Base-by-base conservation (phyloP, 2,329 filamentous ascomycete species). In the Monosporascus sp. region DNA sequence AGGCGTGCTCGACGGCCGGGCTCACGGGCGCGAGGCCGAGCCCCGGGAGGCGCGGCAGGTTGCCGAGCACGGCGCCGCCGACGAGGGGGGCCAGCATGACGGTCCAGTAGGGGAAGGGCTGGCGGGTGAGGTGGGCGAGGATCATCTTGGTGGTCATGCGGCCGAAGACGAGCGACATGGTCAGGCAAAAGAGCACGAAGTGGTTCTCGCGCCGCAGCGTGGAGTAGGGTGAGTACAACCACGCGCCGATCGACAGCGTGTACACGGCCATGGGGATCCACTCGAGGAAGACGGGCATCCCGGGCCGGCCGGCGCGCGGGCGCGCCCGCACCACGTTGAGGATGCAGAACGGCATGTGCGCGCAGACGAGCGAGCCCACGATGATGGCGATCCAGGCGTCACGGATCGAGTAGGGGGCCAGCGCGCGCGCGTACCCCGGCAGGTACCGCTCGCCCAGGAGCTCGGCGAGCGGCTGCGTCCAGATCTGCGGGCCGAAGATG, bases 81-180 rank as follows among this genome's bases (percentile, higher is more conserved):
- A 97, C 80, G 40, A 99, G 84, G 7, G 94, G 94, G 37, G 82
- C 84, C 38, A 97, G 79, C 81, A 97, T 89, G 48, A 94, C 81
- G 11, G 94, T 97, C 91, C 92, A 97, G 79, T 89, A 95, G 1
- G 94, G 94, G 73, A 97, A 99, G 3, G 93, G 89, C 70, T 97
- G 94, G 58, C 85, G 85, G 2, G 94, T 94, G 50, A 99, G 78
- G 71, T 99, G 94, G 3, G 94, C 93, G 19, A 99, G 85, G 67
- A 99, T 99, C 72, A 97, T 97, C 78, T 97, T 99, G 40, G 94
- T 99, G 0, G 94, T 97, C 87, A 99, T 91, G 61, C 94, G 88
- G 37, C 94, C 94, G 70, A 99, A 97, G 55, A 97, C 94, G 64
- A 97, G 92, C n/a, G 90, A 89, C 79, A 97, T 88, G 55, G 90